Conservation (phyloP, 495 filamentous ascomycete genomes). For the Stereocaulon alpinum region DNA sequence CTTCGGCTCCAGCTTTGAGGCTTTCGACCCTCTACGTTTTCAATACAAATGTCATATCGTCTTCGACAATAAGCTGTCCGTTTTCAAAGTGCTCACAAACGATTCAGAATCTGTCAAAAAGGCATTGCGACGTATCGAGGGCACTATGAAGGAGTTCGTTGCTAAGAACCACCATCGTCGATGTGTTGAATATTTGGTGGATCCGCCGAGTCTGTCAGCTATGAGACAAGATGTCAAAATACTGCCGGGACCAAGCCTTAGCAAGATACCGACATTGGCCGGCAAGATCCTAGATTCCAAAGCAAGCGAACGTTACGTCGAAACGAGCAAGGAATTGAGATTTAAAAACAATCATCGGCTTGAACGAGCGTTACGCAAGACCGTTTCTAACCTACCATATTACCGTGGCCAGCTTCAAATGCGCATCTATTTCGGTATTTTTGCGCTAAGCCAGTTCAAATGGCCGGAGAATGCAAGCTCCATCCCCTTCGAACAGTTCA, state of each 20-base stretch:
- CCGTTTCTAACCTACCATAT: constrained; percentile 26
- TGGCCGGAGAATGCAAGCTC: constrained; percentile 25
- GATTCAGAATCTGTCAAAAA: constrained; percentile 23
- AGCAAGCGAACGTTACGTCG: neutral
- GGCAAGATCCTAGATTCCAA: constrained; percentile 4
- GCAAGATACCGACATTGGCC: constrained; percentile 13
- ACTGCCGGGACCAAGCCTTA: neutral
- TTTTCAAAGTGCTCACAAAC: constrained; percentile 28
- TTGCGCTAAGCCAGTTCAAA: constrained; percentile 38
- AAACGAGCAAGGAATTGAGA: neutral
- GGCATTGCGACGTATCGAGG: constrained; percentile 30
- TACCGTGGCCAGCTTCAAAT: constrained; percentile 38
- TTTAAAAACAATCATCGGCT: constrained; percentile 25
- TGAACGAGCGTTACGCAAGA: constrained; percentile 25
- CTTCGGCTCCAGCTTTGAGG: constrained; percentile 38
- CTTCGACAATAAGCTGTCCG: constrained; percentile 25
- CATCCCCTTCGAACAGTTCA: constrained; percentile 42
- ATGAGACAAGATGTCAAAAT: constrained; percentile 5
- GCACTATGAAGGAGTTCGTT: constrained; percentile 27
- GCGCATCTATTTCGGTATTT: constrained; percentile 47
- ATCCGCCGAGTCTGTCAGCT: constrained; percentile 24
- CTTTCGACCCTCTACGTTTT: constrained; percentile 36
- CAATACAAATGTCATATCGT: constrained; percentile 28
- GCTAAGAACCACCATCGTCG: constrained; percentile 27
- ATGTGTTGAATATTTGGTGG: constrained; percentile 32